Evolutionary conservation across 768 basidiomycete genomes (phyloP), one percentile per base, ranked within the genome.

Genomic region (Scleroderma citrinum): DNA sequence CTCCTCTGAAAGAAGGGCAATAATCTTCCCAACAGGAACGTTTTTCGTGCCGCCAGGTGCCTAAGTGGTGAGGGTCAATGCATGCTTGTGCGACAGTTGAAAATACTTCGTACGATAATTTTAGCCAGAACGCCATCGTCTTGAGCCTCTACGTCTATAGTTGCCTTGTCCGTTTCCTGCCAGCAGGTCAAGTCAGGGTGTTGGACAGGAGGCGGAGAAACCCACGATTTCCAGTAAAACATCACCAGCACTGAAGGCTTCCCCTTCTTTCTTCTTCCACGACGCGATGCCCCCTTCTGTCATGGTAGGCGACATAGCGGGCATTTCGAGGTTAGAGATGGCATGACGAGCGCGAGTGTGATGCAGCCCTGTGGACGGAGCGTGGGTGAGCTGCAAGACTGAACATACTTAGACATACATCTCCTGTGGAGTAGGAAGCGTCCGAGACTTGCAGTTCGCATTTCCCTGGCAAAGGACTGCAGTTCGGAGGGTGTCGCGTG

Each of bases 81-180:
- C 10, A 20, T 16, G 26, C 44, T 51, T 8, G 24, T 30, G 34
- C 19, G 26, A 21, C 23, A 39, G 26, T 31, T 5, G 20, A 19
- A 42, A 21, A 17, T 39, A 12, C 35, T 29, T 71, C 86, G 46
- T 60, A 93, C 93, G 59, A 99, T 57, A 55, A 98, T 95, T 74
- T 91, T 97, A 48, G 87, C 94, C 63, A 99, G 69, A 14, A 98
- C 69, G 55, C 96, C 96, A 59, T 98, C 94, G 26, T 97, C 95
- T 69, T 94, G 94, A 13, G 96, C 93, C 70, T 99, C 96, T 7
- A 99, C 95, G 65, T 99, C 96, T 61, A 98, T 96, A 2, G 92
- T 94, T 14, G 95, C 89, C 68, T 92, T 92, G 76, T 92, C 90
- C 37, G 90, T 92, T 76, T 92, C 90, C 90, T 92, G 68, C 49